Base-by-base conservation (phyloP, 2,329 filamentous ascomycete species). In the Colletotrichum cereale region DNA sequence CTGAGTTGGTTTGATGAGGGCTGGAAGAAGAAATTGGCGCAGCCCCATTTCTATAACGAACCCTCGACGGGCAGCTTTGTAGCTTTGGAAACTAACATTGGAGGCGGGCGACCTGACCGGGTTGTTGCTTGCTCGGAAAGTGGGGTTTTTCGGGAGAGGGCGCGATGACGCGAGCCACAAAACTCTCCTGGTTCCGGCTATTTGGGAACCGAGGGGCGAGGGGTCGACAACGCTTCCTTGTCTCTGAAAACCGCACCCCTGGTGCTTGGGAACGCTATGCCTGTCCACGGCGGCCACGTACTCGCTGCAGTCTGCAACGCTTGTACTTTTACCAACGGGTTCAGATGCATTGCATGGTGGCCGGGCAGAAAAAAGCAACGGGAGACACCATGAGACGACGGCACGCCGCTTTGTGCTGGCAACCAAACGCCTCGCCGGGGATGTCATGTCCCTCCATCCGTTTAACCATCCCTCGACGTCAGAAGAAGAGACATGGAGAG, bases 131-230 rank as follows among this genome's bases (percentile, higher is more conserved):
- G 69, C 62, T 69, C 52, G 64, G 69, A 42, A 57, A 29, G 72
- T 73, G 69, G 69, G 56, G 69, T 61, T 67, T 61, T 67, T 68
- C 69, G 68, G 72, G 68, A 65, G 36, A 72, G 65, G 67, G 68
- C 61, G 63, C 65, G 61, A 73, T 73, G 72, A 73, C 72, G 72
- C 64, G 68, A 73, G 72, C 72, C 72, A 73, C 69, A 73, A 72
- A 73, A 65, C 44, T 73, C 72, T 73, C 63, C 56, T 72, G 64
- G 72, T 72, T 69, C 72, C 72, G 69, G 69, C 72, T 67, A 44
- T 64, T 66, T 72, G 72, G 72, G 61, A 72, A 70, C 50, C 53
- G 66, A 72, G 48, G 52, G 50, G 56, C 56, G 67, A 60, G 38
- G 38, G 48, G 55, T 71, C 61, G 70, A 71, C 66, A 72, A 48